Conservation (phyloP, 371 early-diverging fungal species). For the Haplosporangium sp. region DNA sequence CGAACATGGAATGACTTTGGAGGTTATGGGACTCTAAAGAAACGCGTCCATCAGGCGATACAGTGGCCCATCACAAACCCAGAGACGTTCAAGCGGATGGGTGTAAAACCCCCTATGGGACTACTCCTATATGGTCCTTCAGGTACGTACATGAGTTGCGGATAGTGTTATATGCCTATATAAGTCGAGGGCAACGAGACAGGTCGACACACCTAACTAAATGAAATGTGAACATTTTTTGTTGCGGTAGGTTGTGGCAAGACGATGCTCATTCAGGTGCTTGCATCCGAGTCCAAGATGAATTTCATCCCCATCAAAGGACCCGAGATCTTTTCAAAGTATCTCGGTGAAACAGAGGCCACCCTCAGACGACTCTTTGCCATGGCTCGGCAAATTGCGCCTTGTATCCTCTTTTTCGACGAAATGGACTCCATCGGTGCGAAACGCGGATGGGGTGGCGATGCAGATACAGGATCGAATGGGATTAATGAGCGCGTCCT, state of each 20-base stretch:
- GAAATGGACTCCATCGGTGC: slow-evolving; percentile 89
- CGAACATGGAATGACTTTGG: slow-evolving; percentile 63
- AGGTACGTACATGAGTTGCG: slow-evolving; percentile 55
- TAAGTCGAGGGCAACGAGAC: too few relatives aligned
- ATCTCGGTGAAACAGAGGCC: slow-evolving; percentile 93
- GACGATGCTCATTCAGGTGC: slow-evolving; percentile 80
- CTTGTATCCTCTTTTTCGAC: slow-evolving; percentile 93
- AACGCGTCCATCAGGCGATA: slow-evolving; percentile 77
- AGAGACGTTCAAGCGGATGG: slow-evolving; percentile 71
- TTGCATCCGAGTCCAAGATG: slow-evolving; percentile 75
- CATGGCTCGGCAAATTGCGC: slow-evolving; percentile 81
- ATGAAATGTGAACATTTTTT: not conserved
- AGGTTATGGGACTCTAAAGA: slow-evolving; percentile 70
- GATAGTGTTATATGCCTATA: not conserved
- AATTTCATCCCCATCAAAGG: slow-evolving; percentile 84
- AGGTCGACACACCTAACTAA: too few relatives aligned
- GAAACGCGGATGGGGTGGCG: slow-evolving; percentile 69
- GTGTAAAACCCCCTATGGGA: slow-evolving; percentile 82
- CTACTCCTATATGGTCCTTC: slow-evolving; percentile 89
- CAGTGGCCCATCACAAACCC: slow-evolving; percentile 76
- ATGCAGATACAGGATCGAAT: slow-evolving; percentile 60
- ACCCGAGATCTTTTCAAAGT: slow-evolving; percentile 87
- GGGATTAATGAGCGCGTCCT: slow-evolving; percentile 85
- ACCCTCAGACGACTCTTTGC: slow-evolving; percentile 85
- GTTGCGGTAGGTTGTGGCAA: slow-evolving; percentile 90